Evolutionary conservation across 1,284 basidiomycete species (phyloP).

Genomic region (Jaminaea rosea): DNA sequence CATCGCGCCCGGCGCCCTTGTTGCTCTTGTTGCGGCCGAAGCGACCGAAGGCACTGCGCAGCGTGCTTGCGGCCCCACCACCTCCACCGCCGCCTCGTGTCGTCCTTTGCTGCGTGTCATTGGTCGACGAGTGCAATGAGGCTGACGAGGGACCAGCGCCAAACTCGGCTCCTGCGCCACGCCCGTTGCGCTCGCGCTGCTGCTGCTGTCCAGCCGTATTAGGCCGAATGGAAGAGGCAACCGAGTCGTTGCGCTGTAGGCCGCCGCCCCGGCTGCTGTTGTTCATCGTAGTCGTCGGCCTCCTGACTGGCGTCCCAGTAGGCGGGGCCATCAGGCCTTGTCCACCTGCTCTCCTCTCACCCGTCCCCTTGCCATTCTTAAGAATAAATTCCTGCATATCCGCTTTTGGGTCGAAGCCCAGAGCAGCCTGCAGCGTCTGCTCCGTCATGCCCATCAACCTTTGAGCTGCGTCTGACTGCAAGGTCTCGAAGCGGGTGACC

Average conservation of each 20-base stretch:
- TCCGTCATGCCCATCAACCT: conserved; percentile 31
- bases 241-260: background rate
- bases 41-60: conserved; percentile 31
- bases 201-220: no score
- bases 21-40: conserved; percentile 25
- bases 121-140: conserved; percentile 20
- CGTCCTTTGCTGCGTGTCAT: conserved; percentile 6
- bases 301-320: background rate
- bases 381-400: conserved; percentile 40
- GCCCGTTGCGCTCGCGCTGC: no score
- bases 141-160: conserved; percentile 17
- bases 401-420: conserved; percentile 29
- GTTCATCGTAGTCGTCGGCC: background rate
- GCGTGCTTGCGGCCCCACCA: no score
- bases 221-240: background rate
- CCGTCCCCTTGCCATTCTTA: conserved; percentile 12
- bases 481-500: conserved; percentile 35
- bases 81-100: conserved; percentile 19
- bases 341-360: no score
- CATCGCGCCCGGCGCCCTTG: no score
- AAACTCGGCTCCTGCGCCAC: conserved; percentile 20
- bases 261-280: no score
- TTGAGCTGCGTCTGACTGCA: conserved; percentile 34
- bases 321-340: background rate
- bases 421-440: conserved; percentile 32